These are phyloP conservation scores for Racocetra persica DNA, from an alignment of 371 early-diverging fungal species.

Conservation along the genomic window DNA sequence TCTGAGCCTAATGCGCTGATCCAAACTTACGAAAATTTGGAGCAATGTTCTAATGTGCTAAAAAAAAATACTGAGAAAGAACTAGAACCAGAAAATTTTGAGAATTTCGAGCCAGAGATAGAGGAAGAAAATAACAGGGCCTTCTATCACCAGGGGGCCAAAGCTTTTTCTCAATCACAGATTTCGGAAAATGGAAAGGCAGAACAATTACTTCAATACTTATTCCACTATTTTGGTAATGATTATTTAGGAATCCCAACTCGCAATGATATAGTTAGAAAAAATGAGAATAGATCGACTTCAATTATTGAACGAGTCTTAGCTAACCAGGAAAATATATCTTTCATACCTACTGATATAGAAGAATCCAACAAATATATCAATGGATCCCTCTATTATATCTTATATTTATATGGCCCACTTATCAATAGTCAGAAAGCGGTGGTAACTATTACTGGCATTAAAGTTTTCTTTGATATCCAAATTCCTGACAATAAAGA, in stretches of 20 bases:
- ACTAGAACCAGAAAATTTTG: too few relatives aligned
- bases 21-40: too few relatives aligned
- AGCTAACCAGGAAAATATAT: neutral
- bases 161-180: conserved; percentile 39
- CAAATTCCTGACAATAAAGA: conserved; percentile 11
- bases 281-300: conserved; percentile 14
- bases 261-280: neutral
- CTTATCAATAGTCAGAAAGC: conserved; percentile 37
- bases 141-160: neutral
- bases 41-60: too few relatives aligned
- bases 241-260: conserved; percentile 30
- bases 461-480: conserved; percentile 35
- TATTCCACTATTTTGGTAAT: neutral
- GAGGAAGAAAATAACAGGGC: conserved; percentile 23
- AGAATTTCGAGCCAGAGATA: conserved; percentile 14
- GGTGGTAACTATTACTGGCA: conserved; percentile 15
- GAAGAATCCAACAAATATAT: too few relatives aligned
- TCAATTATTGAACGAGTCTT: conserved; percentile 28
- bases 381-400: too few relatives aligned
- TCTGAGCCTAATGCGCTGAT: too few relatives aligned
- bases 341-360: conserved; percentile 3
- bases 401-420: conserved; percentile 19
- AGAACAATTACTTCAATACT: neutral
- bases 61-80: too few relatives aligned
- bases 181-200: conserved; percentile 33